Evolutionary conservation across 2,329 filamentous ascomycete species (phyloP).

Genomic region (Torrubiellomyces zombiae): DNA sequence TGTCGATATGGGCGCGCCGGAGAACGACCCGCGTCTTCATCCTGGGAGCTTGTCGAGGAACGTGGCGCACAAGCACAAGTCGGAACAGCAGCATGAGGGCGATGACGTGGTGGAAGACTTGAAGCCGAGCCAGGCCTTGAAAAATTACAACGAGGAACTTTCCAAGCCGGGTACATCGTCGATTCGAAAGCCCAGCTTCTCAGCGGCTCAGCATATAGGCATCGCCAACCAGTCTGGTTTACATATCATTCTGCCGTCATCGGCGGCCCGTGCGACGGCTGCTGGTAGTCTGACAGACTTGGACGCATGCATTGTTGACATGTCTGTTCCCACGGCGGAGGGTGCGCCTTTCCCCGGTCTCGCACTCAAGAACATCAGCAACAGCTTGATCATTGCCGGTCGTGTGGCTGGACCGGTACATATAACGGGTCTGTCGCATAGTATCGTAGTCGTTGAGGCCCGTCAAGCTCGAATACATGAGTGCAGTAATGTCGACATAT

Average conservation of each 20-base stretch:
- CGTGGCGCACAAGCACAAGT: slow-evolving; percentile 7
- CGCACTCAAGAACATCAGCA: slow-evolving; percentile 48
- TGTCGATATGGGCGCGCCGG: slow-evolving; percentile 25
- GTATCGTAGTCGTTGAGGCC: slow-evolving; percentile 61
- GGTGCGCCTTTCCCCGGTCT: slow-evolving; percentile 53
- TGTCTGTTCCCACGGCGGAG: slow-evolving; percentile 45
- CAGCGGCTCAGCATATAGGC: slow-evolving; percentile 40
- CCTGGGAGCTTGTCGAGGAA: slow-evolving; percentile 17
- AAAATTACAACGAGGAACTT: slow-evolving; percentile 43
- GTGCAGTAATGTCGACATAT: slow-evolving; percentile 64
- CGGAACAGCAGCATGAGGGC: slow-evolving; percentile 6
- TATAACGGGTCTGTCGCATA: slow-evolving; percentile 57
- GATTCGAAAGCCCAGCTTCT: slow-evolving; percentile 46
- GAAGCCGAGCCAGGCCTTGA: slow-evolving; percentile 17
- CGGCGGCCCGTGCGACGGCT: slow-evolving; percentile 52
- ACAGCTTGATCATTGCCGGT: slow-evolving; percentile 62
- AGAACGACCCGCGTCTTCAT: slow-evolving; percentile 26
- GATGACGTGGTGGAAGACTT: slow-evolving; percentile 21
- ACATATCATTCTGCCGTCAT: slow-evolving; percentile 61
- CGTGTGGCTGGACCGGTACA: slow-evolving; percentile 68
- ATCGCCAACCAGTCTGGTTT: slow-evolving; percentile 51
- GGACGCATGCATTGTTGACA: slow-evolving; percentile 57
- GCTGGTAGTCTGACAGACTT: slow-evolving; percentile 60
- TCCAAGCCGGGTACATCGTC: slow-evolving; percentile 18
- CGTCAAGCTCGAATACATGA: slow-evolving; percentile 91